A percentile compares a stretch with the other conserved stretches of the same genome.
phyloP scores from a whole-genome alignment of 192 early-diverging fungal genomes.

The Backusella tarrabulga region DNA sequence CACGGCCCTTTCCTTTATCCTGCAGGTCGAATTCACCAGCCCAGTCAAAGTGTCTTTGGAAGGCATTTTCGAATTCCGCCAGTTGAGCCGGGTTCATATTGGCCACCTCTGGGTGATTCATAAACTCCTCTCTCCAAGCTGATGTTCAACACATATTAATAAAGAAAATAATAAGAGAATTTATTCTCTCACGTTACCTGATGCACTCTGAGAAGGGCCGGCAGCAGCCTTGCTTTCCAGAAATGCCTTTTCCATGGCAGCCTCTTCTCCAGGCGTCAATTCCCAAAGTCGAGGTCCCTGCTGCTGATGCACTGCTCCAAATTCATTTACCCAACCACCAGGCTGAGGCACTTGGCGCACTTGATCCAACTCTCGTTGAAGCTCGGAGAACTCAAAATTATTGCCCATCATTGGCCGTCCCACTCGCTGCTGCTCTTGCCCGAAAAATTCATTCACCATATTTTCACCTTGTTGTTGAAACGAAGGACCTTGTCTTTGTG shows the following conservation, averaged over 20 bases:
- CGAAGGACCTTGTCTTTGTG: constrained; percentile 27
- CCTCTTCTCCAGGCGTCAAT: constrained; percentile 47
- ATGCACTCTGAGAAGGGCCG: constrained; percentile 10
- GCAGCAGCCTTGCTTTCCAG: constrained; percentile 24
- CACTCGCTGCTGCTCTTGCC: constrained; percentile 20
- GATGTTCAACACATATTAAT: neutral
- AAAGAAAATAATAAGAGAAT: neutral
- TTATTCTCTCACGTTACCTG: constrained; percentile 12
- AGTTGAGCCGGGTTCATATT: constrained; percentile 34
- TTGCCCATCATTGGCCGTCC: neutral
- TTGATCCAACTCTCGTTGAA: constrained; percentile 32
- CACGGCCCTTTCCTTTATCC: constrained; percentile 49
- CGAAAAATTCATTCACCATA: constrained; percentile 43
- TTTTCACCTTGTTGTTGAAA: constrained; percentile 14
- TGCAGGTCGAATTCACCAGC: constrained; percentile 70
- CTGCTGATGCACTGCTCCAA: constrained; percentile 21
- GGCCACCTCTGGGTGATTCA: constrained; percentile 40
- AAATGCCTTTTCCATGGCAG: constrained; percentile 47
- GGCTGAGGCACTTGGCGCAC: constrained; percentile 15
- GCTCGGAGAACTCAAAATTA: constrained; percentile 36
- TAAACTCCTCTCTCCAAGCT: constrained; percentile 55
- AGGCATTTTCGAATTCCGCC: constrained; percentile 55
- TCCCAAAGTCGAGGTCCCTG: constrained; percentile 45
- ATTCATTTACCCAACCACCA: constrained; percentile 44
- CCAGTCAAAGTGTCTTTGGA: constrained; percentile 73